Evolutionary conservation across 2,329 filamentous ascomycete species (phyloP).

Genomic region (Aspergillus sp.): DNA sequence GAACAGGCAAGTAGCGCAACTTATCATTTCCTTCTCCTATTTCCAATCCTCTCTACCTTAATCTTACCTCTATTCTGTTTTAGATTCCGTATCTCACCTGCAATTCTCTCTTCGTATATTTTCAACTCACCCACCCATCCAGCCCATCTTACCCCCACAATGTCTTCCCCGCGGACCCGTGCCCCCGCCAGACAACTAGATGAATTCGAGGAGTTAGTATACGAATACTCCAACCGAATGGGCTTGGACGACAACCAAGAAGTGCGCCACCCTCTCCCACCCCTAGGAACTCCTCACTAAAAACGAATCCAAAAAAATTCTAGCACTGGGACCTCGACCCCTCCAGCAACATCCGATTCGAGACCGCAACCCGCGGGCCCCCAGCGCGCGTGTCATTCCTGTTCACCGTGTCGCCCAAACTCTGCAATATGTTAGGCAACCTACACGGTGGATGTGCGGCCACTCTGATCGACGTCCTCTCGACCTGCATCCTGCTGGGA

Average conservation of each 20-base stretch:
- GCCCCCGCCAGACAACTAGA: conserved; percentile 25
- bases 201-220: conserved; percentile 33
- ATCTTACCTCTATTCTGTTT: not conserved
- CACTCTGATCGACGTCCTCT: conserved; percentile 67
- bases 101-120: not conserved
- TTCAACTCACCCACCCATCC: not conserved
- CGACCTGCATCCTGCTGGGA: conserved; percentile 58
- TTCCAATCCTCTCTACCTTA: not conserved
- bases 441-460: conserved; percentile 79
- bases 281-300: not conserved
- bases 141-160: not conserved
- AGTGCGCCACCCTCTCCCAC: conserved; percentile 10
- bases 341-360: conserved; percentile 35
- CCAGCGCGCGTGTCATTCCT: conserved; percentile 35
- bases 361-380: conserved; percentile 37
- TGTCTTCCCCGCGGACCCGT: conserved; percentile 12
- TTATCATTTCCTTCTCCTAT: not conserved
- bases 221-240: conserved; percentile 26
- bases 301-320: not conserved
- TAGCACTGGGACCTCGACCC: conserved; percentile 34
- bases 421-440: conserved; percentile 90
- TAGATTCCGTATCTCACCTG: not conserved
- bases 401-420: conserved; percentile 71
- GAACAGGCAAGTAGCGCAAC: not conserved
- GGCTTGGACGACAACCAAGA: conserved; percentile 16